Percentiles rank a stretch among this genome's conserved stretches.
Conservation (phyloP, 2,329 filamentous ascomycete species). For the Pseudogymnoascus sp. region DNA sequence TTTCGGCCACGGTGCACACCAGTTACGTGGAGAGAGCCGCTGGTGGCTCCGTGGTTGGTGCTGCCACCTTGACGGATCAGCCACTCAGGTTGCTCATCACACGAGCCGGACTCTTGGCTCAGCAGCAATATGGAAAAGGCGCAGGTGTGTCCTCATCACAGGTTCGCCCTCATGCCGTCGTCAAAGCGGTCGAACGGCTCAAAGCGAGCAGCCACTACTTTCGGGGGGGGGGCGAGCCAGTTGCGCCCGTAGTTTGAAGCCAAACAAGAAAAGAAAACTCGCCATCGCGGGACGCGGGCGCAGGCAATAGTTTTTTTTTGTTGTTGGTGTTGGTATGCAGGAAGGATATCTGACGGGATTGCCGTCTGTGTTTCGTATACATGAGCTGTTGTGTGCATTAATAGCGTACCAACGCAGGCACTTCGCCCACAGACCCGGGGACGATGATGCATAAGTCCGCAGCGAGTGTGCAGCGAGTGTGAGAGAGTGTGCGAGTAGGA, state of each 20-base stretch:
- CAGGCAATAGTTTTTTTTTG: not conserved
- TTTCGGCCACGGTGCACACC: not conserved
- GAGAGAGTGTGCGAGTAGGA: conserved; percentile 1
- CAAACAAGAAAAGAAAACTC: not conserved
- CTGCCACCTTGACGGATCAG: conserved; percentile 1
- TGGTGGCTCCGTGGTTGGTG: conserved; percentile 3
- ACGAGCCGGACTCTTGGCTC: not conserved
- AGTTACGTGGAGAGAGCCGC: not conserved
- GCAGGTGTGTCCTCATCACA: not conserved
- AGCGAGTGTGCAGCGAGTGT: not conserved
- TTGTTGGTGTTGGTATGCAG: not conserved
- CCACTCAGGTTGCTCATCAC: not conserved
- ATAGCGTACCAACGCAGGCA: not conserved
- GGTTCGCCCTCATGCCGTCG: not conserved
- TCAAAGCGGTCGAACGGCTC: not conserved
- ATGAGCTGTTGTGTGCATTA: conserved; percentile 6
- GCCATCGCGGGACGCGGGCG: not conserved
- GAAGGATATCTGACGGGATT: not conserved
- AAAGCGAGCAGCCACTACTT: conserved; percentile 1
- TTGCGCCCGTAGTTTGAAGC: not conserved
- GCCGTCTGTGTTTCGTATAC: conserved; percentile 5
- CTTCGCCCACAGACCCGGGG: conserved; percentile 5
- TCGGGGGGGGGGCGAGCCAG: not conserved
- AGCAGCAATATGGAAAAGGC: not conserved
- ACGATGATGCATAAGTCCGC: not conserved